Evolutionary conservation across 129 eudicot genomes (phyloP).

Genomic region (Centrapalus pauciflorus): DNA sequence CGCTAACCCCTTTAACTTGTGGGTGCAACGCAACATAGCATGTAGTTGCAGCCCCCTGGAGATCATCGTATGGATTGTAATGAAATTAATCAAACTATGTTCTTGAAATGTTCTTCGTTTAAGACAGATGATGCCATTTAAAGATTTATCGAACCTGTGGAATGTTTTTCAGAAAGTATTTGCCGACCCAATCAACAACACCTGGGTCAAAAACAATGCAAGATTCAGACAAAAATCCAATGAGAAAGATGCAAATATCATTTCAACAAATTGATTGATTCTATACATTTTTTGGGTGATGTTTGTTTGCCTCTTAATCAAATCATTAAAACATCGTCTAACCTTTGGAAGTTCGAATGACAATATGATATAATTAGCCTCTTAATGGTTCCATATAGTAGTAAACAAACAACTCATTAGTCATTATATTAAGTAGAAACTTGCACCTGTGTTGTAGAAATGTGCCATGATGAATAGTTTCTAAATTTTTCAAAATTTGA

Average conservation of each 20-base stretch:
- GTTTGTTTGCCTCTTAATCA: no score
- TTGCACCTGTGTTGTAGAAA: no score
- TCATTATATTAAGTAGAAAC: no score
- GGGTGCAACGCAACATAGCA: slow-evolving; percentile 31
- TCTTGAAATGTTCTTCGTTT: neutral
- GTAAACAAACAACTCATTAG: no score
- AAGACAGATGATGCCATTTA: neutral
- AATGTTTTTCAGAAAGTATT: slow-evolving; percentile 54
- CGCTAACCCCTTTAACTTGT: slow-evolving; percentile 25
- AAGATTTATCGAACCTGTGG: slow-evolving; percentile 50
- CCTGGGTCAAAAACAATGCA: slow-evolving; percentile 42
- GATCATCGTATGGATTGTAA: neutral
- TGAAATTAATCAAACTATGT: neutral
- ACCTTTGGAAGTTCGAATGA: no score
- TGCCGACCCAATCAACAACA: slow-evolving; percentile 38
- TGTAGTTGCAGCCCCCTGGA: slow-evolving; percentile 35
- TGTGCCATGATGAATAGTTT: no score
- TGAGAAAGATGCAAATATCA: neutral
- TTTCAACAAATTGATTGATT: no score
- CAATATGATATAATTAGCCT: no score
- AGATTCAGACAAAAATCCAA: neutral
- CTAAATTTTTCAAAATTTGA: no score
- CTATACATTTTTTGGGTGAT: no score
- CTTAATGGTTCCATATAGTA: no score
- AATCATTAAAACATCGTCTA: no score